Conservation (phyloP, 1,284 basidiomycete species). For the Termitomyces sp. region DNA sequence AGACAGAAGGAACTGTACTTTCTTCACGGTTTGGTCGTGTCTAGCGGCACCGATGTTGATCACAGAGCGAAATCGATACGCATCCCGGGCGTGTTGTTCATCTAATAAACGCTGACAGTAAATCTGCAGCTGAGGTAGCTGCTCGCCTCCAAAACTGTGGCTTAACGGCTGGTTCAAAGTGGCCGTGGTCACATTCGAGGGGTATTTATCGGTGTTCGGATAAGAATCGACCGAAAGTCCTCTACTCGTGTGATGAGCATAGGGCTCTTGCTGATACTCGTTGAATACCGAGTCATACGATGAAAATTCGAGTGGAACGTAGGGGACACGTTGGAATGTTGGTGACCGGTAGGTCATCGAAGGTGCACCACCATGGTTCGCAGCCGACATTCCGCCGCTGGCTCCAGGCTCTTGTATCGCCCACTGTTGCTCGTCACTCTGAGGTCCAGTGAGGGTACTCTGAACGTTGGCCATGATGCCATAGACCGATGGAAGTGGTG, state of each 20-base stretch:
- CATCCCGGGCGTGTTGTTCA: neutral
- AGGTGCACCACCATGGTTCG: neutral
- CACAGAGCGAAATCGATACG: neutral
- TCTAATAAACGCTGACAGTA: neutral
- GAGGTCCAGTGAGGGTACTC: too few species aligned
- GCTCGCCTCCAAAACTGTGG: neutral
- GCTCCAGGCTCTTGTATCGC: neutral
- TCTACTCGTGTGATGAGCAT: neutral
- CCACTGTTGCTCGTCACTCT: too few species aligned
- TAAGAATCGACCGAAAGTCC: neutral
- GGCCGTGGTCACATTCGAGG: neutral
- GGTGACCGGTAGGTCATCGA: neutral
- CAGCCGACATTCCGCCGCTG: neutral
- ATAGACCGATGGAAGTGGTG: too few species aligned
- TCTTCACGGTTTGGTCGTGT: neutral
- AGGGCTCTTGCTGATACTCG: neutral
- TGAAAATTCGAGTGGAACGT: neutral
- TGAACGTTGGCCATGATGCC: too few species aligned
- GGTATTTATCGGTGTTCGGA: too few species aligned
- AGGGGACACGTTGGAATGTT: neutral
- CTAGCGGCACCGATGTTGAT: neutral
- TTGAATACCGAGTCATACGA: neutral
- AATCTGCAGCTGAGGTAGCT: neutral
- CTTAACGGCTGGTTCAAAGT: neutral
- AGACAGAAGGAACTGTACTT: neutral